Evolutionary conservation across 441 rosid species (phyloP).

Genomic region (Arabidopsis lyrata): DNA sequence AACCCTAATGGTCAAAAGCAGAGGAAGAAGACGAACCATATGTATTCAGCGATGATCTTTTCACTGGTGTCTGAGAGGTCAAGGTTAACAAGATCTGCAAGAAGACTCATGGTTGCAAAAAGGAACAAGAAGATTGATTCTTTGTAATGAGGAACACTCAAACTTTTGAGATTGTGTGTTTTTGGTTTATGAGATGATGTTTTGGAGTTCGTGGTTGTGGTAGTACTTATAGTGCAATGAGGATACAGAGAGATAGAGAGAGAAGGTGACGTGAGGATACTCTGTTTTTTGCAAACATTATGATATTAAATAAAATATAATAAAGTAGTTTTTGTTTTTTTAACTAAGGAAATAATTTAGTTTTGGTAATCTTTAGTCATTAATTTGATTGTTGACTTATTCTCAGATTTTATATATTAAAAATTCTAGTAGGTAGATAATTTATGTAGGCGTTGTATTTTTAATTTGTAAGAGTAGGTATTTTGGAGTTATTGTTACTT

Average conservation of each 20-base stretch:
- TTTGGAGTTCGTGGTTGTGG: constrained; percentile 42
- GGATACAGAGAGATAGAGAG: constrained; percentile 4
- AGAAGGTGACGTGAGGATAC: constrained; percentile 17
- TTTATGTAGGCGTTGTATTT: constrained; percentile 30
- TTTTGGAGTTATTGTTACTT: not conserved
- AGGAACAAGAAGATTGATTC: constrained; percentile 19
- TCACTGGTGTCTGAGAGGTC: constrained; percentile 68
- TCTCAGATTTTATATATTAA: not conserved
- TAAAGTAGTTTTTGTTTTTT: not conserved
- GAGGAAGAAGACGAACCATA: constrained; percentile 56
- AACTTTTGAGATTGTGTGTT: not conserved
- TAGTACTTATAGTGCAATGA: constrained; percentile 39
- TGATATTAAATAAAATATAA: constrained; percentile 9
- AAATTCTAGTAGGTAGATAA: constrained; percentile 15
- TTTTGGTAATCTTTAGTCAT: constrained; percentile 2
- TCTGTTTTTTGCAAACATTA: constrained; percentile 30
- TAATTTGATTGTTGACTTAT: constrained; percentile 24
- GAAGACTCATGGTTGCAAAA: constrained; percentile 57
- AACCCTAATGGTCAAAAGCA: constrained; percentile 39
- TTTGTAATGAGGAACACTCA: not conserved
- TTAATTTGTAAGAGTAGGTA: constrained; percentile 20
- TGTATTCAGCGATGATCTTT: constrained; percentile 79
- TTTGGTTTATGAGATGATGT: constrained; percentile 37
- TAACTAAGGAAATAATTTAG: not conserved
- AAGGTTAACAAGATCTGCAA: constrained; percentile 73